Evolutionary conservation across 139 green algal genomes (phyloP).

Genomic region (Coccomyxa sp.): DNA sequence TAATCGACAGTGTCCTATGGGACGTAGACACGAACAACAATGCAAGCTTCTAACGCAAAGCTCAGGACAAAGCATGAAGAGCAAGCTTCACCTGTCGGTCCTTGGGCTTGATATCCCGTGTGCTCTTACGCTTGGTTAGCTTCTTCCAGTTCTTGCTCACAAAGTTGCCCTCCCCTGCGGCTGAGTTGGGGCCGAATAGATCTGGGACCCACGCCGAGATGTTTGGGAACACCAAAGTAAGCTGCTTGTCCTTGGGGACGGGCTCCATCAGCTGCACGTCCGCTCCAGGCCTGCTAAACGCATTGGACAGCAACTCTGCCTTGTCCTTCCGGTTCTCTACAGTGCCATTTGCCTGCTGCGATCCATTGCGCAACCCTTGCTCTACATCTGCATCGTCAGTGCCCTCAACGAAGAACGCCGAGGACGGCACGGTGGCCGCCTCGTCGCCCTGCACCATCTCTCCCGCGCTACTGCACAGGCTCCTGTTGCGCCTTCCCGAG

Average conservation of each 20-base stretch:
- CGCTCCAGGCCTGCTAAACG: not conserved
- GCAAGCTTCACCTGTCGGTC: not conserved
- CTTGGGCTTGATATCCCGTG: not conserved
- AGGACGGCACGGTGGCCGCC: not conserved
- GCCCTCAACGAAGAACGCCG: not conserved
- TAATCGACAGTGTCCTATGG: not conserved
- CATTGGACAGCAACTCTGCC: not conserved
- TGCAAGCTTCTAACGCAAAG: not conserved
- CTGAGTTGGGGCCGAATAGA: not conserved
- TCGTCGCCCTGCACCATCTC: not conserved
- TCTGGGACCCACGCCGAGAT: not conserved
- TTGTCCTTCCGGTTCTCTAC: not conserved
- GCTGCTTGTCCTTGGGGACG: not conserved
- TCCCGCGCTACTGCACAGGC: not conserved
- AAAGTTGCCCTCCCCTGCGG: not conserved
- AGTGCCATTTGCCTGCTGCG: not conserved
- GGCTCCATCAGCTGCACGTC: not conserved
- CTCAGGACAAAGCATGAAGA: not conserved
- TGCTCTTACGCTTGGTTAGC: not conserved
- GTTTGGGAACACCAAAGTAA: not conserved
- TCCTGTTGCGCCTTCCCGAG: not conserved
- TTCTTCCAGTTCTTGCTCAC: not conserved
- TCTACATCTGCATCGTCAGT: not conserved
- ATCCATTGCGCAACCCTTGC: not conserved
- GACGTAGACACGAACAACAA: not conserved